Conservation (phyloP, 768 basidiomycete genomes). For the Bullera alba region DNA sequence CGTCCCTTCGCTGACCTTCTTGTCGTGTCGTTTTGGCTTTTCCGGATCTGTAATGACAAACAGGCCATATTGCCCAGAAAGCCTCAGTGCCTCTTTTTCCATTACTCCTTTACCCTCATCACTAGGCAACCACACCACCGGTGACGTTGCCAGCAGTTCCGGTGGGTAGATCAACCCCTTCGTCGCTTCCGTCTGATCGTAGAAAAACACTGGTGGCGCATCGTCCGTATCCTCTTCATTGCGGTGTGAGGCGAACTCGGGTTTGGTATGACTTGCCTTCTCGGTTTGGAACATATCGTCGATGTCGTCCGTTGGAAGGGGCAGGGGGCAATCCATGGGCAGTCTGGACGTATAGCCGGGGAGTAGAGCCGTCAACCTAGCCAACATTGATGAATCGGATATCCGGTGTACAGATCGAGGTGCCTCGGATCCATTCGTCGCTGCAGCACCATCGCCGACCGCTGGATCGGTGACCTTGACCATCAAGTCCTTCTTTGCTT, state of each 20-base stretch:
- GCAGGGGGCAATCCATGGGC: conserved; percentile 9
- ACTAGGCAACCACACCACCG: conserved; percentile 78
- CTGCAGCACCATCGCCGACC: no score
- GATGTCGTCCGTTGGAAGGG: conserved; percentile 63
- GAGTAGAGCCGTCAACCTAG: conserved; percentile 51
- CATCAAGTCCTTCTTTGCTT: conserved; percentile 4
- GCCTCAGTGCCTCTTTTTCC: neutral
- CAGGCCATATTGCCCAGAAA: conserved; percentile 61
- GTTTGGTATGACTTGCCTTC: conserved; percentile 40
- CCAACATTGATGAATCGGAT: conserved; percentile 16
- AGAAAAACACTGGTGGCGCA: no score
- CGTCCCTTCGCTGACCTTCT: neutral
- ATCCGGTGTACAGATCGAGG: conserved; percentile 52
- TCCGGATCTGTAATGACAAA: conserved; percentile 12
- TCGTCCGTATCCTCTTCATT: neutral
- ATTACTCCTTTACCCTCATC: neutral
- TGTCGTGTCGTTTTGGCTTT: neutral
- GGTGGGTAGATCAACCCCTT: conserved; percentile 71
- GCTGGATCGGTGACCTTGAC: conserved; percentile 50
- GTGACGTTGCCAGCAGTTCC: conserved; percentile 67
- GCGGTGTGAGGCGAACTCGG: conserved; percentile 2
- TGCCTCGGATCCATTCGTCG: conserved; percentile 47
- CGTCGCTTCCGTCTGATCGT: no score
- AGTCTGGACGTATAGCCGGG: conserved; percentile 59
- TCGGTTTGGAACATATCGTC: conserved; percentile 75